A percentile compares a stretch with the other conserved stretches of the same genome.
Conservation (phyloP, 73 alveolate genomes). For the Paramecium biaurelia region DNA sequence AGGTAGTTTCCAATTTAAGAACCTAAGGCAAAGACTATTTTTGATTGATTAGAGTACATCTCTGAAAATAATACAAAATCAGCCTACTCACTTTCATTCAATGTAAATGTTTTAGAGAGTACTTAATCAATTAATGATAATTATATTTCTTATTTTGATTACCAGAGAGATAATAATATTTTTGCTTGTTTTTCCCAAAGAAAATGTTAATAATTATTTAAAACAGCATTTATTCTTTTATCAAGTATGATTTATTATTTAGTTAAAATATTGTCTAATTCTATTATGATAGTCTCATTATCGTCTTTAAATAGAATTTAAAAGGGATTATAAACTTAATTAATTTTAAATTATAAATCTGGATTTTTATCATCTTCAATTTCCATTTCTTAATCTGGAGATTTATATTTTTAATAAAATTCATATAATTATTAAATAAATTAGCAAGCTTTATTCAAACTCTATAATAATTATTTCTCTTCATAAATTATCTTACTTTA, state of each 20-base stretch:
- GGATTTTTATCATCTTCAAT: conserved; percentile 16
- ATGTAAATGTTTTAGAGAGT: neutral
- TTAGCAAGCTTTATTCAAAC: neutral
- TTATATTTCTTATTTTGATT: neutral
- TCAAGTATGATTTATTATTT: neutral
- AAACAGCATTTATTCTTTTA: neutral
- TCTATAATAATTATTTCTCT: neutral
- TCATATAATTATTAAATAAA: neutral
- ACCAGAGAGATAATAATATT: neutral
- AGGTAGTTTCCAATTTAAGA: neutral
- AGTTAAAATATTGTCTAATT: neutral
- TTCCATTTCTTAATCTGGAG: conserved; percentile 48
- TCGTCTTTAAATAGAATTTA: conserved; percentile 1
- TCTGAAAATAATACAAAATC: neutral
- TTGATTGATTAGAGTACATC: neutral
- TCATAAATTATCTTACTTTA: neutral
- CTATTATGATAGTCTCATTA: neutral
- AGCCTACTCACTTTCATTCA: neutral
- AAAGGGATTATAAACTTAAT: neutral
- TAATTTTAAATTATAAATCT: conserved; percentile 30
- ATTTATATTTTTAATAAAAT: neutral
- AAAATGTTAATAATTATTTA: neutral
- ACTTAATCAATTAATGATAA: neutral
- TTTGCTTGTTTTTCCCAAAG: neutral
- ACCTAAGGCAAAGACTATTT: neutral